These are phyloP conservation scores for Mallotus repandus DNA, from an alignment of 441 rosid genomes.

Conservation along the genomic window DNA sequence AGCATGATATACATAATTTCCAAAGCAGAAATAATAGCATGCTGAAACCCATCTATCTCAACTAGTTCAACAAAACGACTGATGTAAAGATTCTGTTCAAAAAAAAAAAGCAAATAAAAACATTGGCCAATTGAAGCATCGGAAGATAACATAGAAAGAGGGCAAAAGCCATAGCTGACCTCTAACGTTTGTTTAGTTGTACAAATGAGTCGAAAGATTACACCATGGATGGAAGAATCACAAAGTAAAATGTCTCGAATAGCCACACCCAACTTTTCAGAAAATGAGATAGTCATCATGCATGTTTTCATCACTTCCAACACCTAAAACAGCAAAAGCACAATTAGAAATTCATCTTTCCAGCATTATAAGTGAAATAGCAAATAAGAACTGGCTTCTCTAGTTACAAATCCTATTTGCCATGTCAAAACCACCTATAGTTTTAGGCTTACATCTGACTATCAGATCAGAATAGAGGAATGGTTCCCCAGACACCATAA, in stretches of 20 bases:
- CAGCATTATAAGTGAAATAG: background rate
- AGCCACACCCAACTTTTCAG: constrained; percentile 53
- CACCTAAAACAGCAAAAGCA: constrained; percentile 44
- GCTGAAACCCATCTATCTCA: constrained; percentile 90
- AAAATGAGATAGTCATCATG: constrained; percentile 47
- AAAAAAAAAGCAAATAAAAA: constrained; percentile 25
- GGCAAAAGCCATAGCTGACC: constrained; percentile 48
- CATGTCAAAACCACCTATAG: background rate
- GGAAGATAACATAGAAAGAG: constrained; percentile 17
- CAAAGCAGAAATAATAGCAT: constrained; percentile 70
- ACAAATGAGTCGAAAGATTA: constrained; percentile 71
- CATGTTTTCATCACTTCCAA: constrained; percentile 77
- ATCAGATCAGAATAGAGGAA: constrained; percentile 3
- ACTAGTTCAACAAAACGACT: constrained; percentile 61
- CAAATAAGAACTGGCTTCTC: constrained; percentile 10
- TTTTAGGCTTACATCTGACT: background rate
- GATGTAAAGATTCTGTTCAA: constrained; percentile 61
- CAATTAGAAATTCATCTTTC: constrained; percentile 11
- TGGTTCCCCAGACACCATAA: background rate
- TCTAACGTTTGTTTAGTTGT: constrained; percentile 71
- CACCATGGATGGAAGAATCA: constrained; percentile 78
- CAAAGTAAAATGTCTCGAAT: constrained; percentile 62
- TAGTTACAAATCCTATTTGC: background rate
- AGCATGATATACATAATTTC: constrained; percentile 59
- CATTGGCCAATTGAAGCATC: constrained; percentile 2